Evolutionary conservation across 2,329 filamentous ascomycete genomes (phyloP), one percentile per base, ranked within the genome.

Genomic region (Pestalotiopsis sp.): DNA sequence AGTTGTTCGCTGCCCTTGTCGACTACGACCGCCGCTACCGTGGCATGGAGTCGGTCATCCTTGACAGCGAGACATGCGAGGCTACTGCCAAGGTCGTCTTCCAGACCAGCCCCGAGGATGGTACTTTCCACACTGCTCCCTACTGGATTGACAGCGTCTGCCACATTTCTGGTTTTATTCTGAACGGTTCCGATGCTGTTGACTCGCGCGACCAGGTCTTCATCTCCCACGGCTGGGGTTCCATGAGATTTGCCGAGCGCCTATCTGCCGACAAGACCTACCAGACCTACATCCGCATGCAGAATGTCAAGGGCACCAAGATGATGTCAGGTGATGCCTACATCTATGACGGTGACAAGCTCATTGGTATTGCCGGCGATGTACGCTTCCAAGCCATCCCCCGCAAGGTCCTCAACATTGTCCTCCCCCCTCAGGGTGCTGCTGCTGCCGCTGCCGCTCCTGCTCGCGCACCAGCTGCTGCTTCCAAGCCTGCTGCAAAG

Each of bases 361-460:
- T 87, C 49, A 83, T 87, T 2, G 85, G 83, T 57, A 75, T 86
- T 9, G 76, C 79, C 41, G 81, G 84, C 65, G 88, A 90, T 64
- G 84, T 92, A 72, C 90, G 89, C 79, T 92, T 92, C 82, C 87
- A 89, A 76, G 84, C 87, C 72, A 90, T 92, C 66, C 90, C 90
- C 45, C 89, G 91, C 74, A 87, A 87, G 73, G 83, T 90, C 27
- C 83, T 92, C 69, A 91, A 91, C 81, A 86, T 89, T 73, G 86
- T 93, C 77, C 81, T 93, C 70, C 90, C 91, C 67, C 90, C 90
- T 1, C 82, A 85, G 36, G 87, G 87, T 61, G 84, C 84, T 70
- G 80, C 78, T 52, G 78, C 80, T 25, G 79, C 81, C 57, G 14
- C 14, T 39, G 76, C 79, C 39, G 74, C 81, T 36, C 73, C 79